These are phyloP conservation scores for Neofusicoccum ribis DNA, from an alignment of 2,329 filamentous ascomycete species.

Conservation along the genomic window DNA sequence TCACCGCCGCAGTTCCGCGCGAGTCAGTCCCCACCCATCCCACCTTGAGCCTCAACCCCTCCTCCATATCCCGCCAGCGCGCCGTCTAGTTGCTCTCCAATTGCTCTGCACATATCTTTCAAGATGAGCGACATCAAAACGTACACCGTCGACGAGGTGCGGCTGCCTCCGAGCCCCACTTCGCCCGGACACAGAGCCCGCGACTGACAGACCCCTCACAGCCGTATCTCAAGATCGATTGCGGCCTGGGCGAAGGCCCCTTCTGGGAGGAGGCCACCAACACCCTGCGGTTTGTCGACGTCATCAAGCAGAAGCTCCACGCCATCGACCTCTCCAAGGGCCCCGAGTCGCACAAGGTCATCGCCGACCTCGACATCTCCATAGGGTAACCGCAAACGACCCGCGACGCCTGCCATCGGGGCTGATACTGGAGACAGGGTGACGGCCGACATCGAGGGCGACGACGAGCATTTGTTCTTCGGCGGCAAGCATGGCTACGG, in stretches of 20 bases:
- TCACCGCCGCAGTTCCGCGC: not conserved
- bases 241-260: constrained; percentile 71
- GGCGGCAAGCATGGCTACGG: constrained; percentile 81
- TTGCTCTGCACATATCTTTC: not conserved
- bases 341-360: constrained; percentile 56
- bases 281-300: constrained; percentile 76
- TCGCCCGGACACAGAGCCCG: not conserved
- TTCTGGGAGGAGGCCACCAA: constrained; percentile 69
- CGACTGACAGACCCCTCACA: constrained; percentile 24
- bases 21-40: not conserved
- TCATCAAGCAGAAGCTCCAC: constrained; percentile 74
- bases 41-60: constrained; percentile 6
- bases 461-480: constrained; percentile 70
- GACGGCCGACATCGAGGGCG: constrained; percentile 74
- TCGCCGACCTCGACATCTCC: constrained; percentile 58
- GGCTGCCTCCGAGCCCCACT: not conserved
- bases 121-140: constrained; percentile 16
- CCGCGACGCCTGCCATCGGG: not conserved
- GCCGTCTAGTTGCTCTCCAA: not conserved
- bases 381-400: constrained; percentile 49
- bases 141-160: constrained; percentile 19
- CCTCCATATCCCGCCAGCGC: not conserved
- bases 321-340: constrained; percentile 66
- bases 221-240: constrained; percentile 62
- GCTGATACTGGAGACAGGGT: constrained; percentile 27